Percentiles rank a stretch among this genome's conserved stretches.
phyloP scores from a whole-genome alignment of 2,329 filamentous ascomycete genomes.

The Talaromyces sp. region DNA sequence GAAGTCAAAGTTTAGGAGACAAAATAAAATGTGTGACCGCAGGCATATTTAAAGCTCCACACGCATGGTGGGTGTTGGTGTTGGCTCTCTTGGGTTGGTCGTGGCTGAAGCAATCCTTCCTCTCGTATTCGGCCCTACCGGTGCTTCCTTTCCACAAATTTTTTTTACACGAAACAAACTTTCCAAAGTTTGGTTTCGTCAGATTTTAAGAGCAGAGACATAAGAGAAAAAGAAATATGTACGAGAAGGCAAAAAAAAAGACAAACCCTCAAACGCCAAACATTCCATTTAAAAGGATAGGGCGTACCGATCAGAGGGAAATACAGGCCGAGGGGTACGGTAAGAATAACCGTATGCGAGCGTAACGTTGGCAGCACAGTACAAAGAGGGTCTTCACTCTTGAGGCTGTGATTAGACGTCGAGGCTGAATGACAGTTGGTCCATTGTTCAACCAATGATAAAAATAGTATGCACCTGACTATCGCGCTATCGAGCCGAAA shows the following conservation, averaged over 20 bases:
- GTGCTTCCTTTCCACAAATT: not conserved
- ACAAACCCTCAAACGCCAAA: not conserved
- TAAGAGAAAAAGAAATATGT: not conserved
- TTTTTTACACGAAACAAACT: not conserved
- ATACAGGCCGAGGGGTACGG: constrained; percentile 5
- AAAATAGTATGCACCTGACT: not conserved
- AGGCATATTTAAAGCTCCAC: constrained; percentile 2
- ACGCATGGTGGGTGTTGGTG: not conserved
- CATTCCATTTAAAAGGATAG: not conserved
- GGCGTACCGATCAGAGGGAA: not conserved
- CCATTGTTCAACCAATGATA: not conserved
- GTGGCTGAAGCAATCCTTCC: not conserved
- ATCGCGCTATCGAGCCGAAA: not conserved
- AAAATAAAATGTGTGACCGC: not conserved
- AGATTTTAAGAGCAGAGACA: not conserved
- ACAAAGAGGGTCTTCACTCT: not conserved
- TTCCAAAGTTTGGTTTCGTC: not conserved
- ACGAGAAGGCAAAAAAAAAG: not conserved
- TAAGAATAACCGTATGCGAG: constrained; percentile 3
- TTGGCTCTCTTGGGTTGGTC: not conserved
- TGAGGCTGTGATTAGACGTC: not conserved
- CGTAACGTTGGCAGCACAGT: not conserved
- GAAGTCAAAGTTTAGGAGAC: not conserved
- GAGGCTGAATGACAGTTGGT: not conserved
- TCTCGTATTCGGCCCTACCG: not conserved